A percentile compares a stretch with the other conserved stretches of the same genome.
Conservation (phyloP, 768 basidiomycete genomes). For the Xanthoconium purpureum region DNA sequence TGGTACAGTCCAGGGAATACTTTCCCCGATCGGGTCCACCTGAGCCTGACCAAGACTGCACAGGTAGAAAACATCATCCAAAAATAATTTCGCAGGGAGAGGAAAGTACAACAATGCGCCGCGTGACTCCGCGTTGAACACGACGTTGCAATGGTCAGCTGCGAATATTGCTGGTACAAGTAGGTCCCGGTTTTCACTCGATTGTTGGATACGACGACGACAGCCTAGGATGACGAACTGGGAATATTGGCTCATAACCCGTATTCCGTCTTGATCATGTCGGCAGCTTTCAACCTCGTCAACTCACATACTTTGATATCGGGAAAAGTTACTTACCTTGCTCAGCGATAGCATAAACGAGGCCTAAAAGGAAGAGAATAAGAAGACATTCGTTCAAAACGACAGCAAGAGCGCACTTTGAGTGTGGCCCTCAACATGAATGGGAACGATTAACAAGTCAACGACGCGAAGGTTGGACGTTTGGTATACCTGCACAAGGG, state of each 20-base stretch:
- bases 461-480: background rate
- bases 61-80: too few relatives aligned
- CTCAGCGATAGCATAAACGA: background rate
- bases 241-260: background rate
- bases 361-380: background rate
- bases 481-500: background rate
- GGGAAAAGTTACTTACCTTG: background rate
- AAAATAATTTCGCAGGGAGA: too few relatives aligned
- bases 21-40: too few relatives aligned
- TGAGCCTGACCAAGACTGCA: too few relatives aligned
- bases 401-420: background rate
- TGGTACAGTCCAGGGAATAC: too few relatives aligned
- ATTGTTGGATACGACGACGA: too few relatives aligned
- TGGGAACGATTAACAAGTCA: background rate
- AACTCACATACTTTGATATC: background rate
- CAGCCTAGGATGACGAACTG: too few relatives aligned
- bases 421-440: background rate
- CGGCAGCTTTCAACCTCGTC: background rate
- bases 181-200: too few relatives aligned
- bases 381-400: background rate
- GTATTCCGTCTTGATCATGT: constrained; percentile 1
- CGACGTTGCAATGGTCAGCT: too few relatives aligned
- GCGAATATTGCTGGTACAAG: too few relatives aligned
- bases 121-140: too few relatives aligned
- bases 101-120: too few relatives aligned